These are phyloP conservation scores for Penicillium argentinense DNA, from an alignment of 495 filamentous ascomycete genomes.

Conservation along the genomic window DNA sequence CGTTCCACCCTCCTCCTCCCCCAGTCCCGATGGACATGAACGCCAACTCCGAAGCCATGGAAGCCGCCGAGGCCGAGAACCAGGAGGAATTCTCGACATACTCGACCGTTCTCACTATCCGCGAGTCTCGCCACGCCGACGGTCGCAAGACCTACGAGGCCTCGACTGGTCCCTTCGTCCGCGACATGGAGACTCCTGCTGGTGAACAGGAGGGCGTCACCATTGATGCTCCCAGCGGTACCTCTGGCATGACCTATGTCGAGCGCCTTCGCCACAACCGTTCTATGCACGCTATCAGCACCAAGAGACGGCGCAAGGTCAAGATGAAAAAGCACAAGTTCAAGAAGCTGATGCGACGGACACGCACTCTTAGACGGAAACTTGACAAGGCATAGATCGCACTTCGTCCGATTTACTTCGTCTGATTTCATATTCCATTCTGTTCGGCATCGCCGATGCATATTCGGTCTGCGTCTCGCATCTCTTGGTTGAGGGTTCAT, in stretches of 20 bases:
- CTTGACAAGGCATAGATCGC: slow-evolving; percentile 59
- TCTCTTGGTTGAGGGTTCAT: slow-evolving; percentile 22
- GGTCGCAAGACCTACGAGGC: slow-evolving; percentile 65
- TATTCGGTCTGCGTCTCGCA: slow-evolving; percentile 30
- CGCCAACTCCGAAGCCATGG: slow-evolving; percentile 15
- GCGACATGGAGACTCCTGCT: slow-evolving; percentile 37
- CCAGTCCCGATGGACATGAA: slow-evolving; percentile 55
- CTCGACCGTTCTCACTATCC: slow-evolving; percentile 78
- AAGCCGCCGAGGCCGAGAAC: slow-evolving; percentile 20
- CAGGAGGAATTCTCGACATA: slow-evolving; percentile 56
- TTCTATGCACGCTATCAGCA: slow-evolving; percentile 69
- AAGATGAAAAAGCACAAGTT: slow-evolving; percentile 99
- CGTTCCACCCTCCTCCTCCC: slow-evolving; percentile 75
- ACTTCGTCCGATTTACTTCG: slow-evolving; percentile 4
- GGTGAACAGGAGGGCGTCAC: slow-evolving; percentile 25
- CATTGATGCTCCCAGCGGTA: slow-evolving; percentile 34
- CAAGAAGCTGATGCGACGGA: slow-evolving; percentile 96
- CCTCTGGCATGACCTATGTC: slow-evolving; percentile 38
- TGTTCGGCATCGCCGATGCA: slow-evolving; percentile 24
- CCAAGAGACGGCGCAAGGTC: slow-evolving; percentile 80
- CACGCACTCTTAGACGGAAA: slow-evolving; percentile 84
- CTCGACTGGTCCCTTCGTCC: slow-evolving; percentile 42
- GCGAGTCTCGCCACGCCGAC: slow-evolving; percentile 68
- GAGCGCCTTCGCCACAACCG: slow-evolving; percentile 40
- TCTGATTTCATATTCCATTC: slow-evolving; percentile 10